phyloP scores from a whole-genome alignment of 2,329 filamentous ascomycete genomes.

The Botrytis deweyae region DNA sequence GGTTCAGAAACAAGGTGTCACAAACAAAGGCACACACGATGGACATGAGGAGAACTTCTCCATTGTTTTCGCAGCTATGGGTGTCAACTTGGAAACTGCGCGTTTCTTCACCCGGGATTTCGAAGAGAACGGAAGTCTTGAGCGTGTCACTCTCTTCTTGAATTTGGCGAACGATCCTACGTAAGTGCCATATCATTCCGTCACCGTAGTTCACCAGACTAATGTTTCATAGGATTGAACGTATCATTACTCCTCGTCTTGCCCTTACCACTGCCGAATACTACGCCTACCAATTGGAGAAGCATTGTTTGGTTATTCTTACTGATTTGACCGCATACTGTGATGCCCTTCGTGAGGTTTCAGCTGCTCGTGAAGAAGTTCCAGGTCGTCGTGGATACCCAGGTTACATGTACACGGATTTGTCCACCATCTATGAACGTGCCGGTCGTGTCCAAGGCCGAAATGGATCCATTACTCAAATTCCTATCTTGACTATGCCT shows the following conservation, averaged over 20 bases:
- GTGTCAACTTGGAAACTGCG: conserved; percentile 98
- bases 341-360: conserved; percentile 97
- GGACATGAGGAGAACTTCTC: conserved; percentile 99
- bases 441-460: conserved; percentile 95
- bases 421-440: conserved; percentile 99
- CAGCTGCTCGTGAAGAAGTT: conserved; percentile 96
- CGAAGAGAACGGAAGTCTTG: conserved; percentile 98
- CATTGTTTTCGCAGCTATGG: conserved; percentile 99
- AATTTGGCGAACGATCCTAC: conserved; percentile 99
- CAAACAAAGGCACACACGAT: conserved; percentile 94
- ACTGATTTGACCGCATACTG: conserved; percentile 98
- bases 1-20: conserved; percentile 71
- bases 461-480: conserved; percentile 98
- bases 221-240: conserved; percentile 71
- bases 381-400: conserved; percentile 98
- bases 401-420: conserved; percentile 99
- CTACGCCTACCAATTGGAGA: conserved; percentile 99
- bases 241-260: conserved; percentile 98
- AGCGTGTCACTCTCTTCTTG: conserved; percentile 94
- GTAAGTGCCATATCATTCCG: conserved; percentile 51
- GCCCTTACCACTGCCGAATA: conserved; percentile 98
- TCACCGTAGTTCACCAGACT: conserved; percentile 15
- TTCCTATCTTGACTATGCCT: conserved; percentile 98
- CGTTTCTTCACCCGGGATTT: conserved; percentile 99
- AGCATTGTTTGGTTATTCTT: conserved; percentile 98